These are phyloP conservation scores for Leccinum truebloodii DNA, from an alignment of 768 basidiomycete species.

Conservation along the genomic window DNA sequence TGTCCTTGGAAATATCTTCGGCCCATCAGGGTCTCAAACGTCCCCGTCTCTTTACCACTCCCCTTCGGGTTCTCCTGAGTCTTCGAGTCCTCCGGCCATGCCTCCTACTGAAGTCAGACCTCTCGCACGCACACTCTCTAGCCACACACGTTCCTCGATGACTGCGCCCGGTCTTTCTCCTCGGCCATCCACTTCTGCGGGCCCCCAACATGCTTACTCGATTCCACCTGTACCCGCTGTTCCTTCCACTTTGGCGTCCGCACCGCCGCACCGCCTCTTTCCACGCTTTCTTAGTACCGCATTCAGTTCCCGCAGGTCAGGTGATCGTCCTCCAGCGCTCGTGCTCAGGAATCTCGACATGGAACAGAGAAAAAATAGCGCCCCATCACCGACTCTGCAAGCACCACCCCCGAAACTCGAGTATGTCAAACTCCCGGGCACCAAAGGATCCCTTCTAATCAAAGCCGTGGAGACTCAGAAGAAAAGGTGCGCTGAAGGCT, in stretches of 20 bases:
- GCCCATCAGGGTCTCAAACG: constrained; percentile 25
- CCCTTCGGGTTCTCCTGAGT: constrained; percentile 20
- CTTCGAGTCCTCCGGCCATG: constrained; percentile 21
- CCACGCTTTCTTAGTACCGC: constrained; percentile 71
- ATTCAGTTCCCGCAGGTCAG: constrained; percentile 58
- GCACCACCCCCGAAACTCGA: constrained; percentile 82
- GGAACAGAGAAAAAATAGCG: constrained; percentile 39
- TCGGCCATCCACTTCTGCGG: constrained; percentile 39
- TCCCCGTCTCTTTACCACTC: constrained; percentile 28
- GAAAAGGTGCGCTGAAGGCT: constrained; percentile 60
- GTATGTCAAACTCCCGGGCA: constrained; percentile 90
- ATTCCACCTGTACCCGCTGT: constrained; percentile 27
- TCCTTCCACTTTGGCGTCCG: constrained; percentile 31
- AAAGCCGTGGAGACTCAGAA: constrained; percentile 88
- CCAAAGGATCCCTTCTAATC: constrained; percentile 79
- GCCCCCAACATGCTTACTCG: constrained; percentile 21
- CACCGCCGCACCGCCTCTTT: constrained; percentile 62
- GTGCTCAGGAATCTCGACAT: constrained; percentile 39
- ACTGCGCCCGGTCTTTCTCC: constrained; percentile 14
- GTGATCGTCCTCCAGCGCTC: constrained; percentile 46
- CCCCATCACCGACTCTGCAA: constrained; percentile 43
- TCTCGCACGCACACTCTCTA: constrained; percentile 31
- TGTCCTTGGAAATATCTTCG: constrained; percentile 52
- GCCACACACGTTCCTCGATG: constrained; percentile 16
- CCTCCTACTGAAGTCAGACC: constrained; percentile 19